A percentile compares a stretch with the other conserved stretches of the same genome.
These are phyloP conservation scores for Pseudocercospora vitis DNA, from an alignment of 2,329 filamentous ascomycete genomes.

Conservation along the genomic window DNA sequence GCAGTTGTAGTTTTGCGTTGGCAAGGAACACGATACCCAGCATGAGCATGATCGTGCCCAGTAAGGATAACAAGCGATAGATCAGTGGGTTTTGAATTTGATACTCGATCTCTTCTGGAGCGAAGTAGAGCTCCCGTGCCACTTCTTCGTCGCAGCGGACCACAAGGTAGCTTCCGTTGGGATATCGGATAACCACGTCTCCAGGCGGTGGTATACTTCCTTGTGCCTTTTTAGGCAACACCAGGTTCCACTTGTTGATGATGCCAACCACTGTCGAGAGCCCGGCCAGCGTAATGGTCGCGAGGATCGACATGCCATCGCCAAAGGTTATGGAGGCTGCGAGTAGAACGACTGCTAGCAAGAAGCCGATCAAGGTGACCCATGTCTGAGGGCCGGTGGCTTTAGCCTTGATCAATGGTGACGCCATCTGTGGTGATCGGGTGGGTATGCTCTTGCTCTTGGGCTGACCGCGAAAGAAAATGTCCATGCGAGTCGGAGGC, in stretches of 20 bases:
- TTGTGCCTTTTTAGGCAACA: constrained; percentile 40
- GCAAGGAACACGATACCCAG: constrained; percentile 53
- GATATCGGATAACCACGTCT: constrained; percentile 53
- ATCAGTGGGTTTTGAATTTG: constrained; percentile 41
- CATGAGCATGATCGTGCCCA: constrained; percentile 55
- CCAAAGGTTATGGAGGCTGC: constrained; percentile 45
- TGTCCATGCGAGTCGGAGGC: constrained; percentile 17
- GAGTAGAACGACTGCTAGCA: constrained; percentile 46
- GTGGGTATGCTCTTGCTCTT: constrained; percentile 16
- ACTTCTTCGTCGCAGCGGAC: constrained; percentile 53
- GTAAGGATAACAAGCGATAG: constrained; percentile 50
- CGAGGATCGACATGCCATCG: constrained; percentile 54
- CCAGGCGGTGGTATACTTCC: constrained; percentile 33
- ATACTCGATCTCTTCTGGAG: constrained; percentile 53
- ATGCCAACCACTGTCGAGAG: constrained; percentile 52
- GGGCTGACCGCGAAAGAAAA: constrained; percentile 44
- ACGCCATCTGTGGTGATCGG: neutral
- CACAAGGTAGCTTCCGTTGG: constrained; percentile 52
- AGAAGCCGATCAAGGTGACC: constrained; percentile 48
- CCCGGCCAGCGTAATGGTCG: constrained; percentile 49
- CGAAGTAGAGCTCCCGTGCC: constrained; percentile 54
- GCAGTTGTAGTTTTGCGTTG: constrained; percentile 49
- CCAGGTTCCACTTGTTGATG: constrained; percentile 52
- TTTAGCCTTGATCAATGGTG: constrained; percentile 44
- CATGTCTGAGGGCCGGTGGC: constrained; percentile 48